Conservation (phyloP, 148 eudicot genomes). For the Limonium bicolor region DNA sequence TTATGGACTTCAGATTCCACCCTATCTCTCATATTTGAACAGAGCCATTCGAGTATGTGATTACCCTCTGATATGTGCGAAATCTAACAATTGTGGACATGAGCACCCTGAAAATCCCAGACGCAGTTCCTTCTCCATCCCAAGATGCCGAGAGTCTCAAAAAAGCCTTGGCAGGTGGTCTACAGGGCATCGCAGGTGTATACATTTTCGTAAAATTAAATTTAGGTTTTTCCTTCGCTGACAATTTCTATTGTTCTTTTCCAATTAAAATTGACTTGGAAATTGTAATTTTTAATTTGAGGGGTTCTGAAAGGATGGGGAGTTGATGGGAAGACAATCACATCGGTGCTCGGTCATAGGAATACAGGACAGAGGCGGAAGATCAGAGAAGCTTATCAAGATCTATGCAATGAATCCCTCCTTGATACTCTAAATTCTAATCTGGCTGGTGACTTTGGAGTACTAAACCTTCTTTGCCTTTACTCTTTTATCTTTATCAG, state of each 20-base stretch:
- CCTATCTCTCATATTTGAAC: too few species aligned
- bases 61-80: too few species aligned
- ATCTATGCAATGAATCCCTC: conserved; percentile 38
- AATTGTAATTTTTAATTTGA: background rate
- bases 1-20: too few species aligned
- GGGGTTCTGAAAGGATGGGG: conserved; percentile 32
- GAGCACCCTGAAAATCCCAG: conserved; percentile 34
- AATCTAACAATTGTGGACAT: too few species aligned
- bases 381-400: conserved; percentile 51
- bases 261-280: background rate
- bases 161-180: conserved; percentile 36
- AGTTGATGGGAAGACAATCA: conserved; percentile 45
- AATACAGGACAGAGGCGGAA: conserved; percentile 50
- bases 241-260: conserved; percentile 1
- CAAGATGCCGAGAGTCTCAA: conserved; percentile 41
- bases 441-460: conserved; percentile 61
- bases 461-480: conserved; percentile 4
- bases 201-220: too few species aligned
- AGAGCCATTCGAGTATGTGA: too few species aligned
- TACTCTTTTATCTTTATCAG: conserved; percentile 2
- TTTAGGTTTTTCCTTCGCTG: background rate
- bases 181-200: background rate
- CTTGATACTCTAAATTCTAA: conserved; percentile 39
- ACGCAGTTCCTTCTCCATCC: conserved; percentile 42
- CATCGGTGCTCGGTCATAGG: conserved; percentile 46